phyloP scores from a whole-genome alignment of 495 filamentous ascomycete species.

The Xylaria bambusicola region DNA sequence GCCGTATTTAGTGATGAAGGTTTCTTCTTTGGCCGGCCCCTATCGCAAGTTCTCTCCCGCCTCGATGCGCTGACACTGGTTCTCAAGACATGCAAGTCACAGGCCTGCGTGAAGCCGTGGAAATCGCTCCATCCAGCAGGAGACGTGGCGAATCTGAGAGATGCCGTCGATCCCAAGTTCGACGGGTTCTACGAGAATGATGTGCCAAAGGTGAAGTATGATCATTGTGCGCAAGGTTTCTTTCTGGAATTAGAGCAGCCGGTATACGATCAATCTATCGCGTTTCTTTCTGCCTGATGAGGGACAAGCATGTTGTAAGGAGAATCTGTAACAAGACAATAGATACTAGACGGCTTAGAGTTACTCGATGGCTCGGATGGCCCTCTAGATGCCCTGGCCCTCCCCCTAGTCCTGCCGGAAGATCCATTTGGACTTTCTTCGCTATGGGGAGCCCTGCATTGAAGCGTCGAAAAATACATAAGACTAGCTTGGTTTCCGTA shows the following conservation, averaged over 20 bases:
- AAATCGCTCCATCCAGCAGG: constrained; percentile 44
- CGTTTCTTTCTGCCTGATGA: neutral
- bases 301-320: too few relatives aligned
- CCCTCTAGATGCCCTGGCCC: neutral
- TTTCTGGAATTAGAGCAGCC: constrained; percentile 51
- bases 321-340: too few relatives aligned
- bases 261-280: constrained; percentile 1
- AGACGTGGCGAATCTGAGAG: constrained; percentile 5
- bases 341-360: too few relatives aligned
- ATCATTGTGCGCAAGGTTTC: constrained; percentile 50
- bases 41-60: constrained; percentile 41
- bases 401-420: neutral
- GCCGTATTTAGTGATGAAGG: neutral
- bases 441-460: constrained; percentile 1
- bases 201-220: constrained; percentile 43
- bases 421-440: too few relatives aligned
- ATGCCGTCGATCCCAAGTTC: constrained; percentile 6
- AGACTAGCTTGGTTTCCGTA: constrained; percentile 3
- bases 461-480: constrained; percentile 1
- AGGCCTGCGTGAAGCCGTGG: constrained; percentile 53
- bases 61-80: constrained; percentile 54
- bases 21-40: constrained; percentile 16
- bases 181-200: constrained; percentile 42
- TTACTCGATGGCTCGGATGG: neutral
- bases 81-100: constrained; percentile 52